These are phyloP conservation scores for Ophiostoma tasmaniense DNA, from an alignment of 2,329 filamentous ascomycete species.

Conservation along the genomic window DNA sequence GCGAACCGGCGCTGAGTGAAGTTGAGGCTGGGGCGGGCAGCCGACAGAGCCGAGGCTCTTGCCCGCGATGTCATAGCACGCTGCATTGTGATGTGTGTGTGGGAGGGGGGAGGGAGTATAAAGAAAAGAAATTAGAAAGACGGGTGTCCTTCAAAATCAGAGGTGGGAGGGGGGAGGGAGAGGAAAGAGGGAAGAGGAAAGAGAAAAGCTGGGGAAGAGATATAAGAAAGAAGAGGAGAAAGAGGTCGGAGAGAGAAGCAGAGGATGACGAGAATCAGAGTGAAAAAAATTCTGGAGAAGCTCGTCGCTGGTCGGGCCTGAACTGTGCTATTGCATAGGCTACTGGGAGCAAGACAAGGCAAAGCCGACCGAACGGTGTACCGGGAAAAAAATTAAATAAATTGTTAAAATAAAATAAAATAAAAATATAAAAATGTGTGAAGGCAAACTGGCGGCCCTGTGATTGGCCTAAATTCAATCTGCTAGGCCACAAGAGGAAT, in stretches of 20 bases:
- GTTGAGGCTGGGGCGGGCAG: constrained; percentile 58
- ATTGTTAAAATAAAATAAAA: background rate
- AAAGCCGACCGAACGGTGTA: background rate
- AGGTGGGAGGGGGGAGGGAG: background rate
- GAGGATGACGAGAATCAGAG: background rate
- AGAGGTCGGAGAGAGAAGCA: background rate
- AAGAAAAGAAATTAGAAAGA: background rate
- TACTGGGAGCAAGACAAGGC: background rate
- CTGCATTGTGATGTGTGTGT: constrained; percentile 63
- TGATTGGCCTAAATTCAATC: background rate
- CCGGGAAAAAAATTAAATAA: constrained; percentile 1
- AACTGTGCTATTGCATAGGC: constrained; percentile 6
- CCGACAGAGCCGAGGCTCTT: constrained; percentile 70
- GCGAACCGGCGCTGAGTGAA: constrained; percentile 85
- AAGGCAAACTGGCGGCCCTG: background rate
- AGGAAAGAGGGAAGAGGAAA: constrained; percentile 8
- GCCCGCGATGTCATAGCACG: constrained; percentile 78
- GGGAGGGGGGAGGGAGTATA: constrained; percentile 18
- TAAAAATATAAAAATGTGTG: background rate
- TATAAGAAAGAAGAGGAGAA: background rate
- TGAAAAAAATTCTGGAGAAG: constrained; percentile 16
- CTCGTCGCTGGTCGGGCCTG: constrained; percentile 7
- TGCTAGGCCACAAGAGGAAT: background rate
- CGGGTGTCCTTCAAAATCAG: background rate
- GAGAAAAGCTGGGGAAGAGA: constrained; percentile 9